These are phyloP conservation scores for Lactuca saligna DNA, from an alignment of 129 eudicot species.

Conservation along the genomic window DNA sequence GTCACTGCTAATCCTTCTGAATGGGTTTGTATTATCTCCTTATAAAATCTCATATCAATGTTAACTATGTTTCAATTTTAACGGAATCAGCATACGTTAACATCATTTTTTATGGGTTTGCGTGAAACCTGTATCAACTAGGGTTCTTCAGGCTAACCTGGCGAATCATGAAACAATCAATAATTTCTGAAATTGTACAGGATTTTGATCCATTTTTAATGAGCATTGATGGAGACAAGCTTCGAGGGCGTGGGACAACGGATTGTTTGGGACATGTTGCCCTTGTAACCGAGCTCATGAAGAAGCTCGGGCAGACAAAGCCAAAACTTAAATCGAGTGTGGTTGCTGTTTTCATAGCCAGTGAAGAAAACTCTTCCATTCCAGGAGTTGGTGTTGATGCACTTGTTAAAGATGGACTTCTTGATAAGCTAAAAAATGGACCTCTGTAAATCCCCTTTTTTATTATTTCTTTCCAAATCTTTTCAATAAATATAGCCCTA, in stretches of 20 bases:
- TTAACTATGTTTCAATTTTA: background rate
- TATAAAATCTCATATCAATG: background rate
- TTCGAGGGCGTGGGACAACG: constrained; percentile 92
- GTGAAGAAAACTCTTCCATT: constrained; percentile 93
- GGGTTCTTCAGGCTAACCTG: background rate
- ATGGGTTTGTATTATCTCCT: constrained; percentile 40
- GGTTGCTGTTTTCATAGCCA: constrained; percentile 94
- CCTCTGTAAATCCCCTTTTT: constrained; percentile 61
- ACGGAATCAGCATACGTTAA: background rate
- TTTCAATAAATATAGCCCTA: too few relatives aligned
- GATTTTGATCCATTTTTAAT: constrained; percentile 89
- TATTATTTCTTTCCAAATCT: background rate
- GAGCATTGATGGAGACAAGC: constrained; percentile 90
- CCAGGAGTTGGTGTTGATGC: constrained; percentile 98
- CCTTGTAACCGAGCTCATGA: constrained; percentile 88
- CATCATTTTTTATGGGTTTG: background rate
- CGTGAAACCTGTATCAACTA: background rate
- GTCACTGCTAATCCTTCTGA: constrained; percentile 81
- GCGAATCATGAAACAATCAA: too few relatives aligned
- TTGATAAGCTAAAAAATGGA: constrained; percentile 75
- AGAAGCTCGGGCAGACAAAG: constrained; percentile 71
- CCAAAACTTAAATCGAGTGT: constrained; percentile 88
- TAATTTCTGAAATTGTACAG: constrained; percentile 27
- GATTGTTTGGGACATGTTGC: constrained; percentile 99
- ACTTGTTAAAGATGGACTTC: constrained; percentile 82